Evolutionary conservation across 371 early-diverging fungal genomes (phyloP).

Genomic region (Circinella umbellata): DNA sequence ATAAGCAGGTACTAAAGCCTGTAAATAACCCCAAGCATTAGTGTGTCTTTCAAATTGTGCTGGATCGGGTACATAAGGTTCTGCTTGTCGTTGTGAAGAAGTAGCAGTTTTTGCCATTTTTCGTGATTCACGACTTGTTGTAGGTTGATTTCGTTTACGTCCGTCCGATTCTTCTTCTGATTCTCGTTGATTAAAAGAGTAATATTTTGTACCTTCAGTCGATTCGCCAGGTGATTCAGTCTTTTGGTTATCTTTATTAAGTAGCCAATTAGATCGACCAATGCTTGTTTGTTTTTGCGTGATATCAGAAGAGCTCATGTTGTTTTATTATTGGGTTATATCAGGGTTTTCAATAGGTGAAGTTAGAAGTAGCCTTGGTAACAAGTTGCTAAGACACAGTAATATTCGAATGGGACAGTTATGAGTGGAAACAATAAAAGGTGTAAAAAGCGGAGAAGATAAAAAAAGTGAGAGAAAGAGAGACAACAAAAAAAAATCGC

Average conservation of each 20-base stretch:
- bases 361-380: too few relatives aligned
- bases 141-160: not conserved
- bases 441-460: too few relatives aligned
- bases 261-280: not conserved
- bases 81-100: not conserved
- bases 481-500: too few relatives aligned
- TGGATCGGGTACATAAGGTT: conserved; percentile 5
- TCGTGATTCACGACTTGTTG: not conserved
- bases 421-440: too few relatives aligned
- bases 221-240: not conserved
- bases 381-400: too few relatives aligned
- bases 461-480: too few relatives aligned
- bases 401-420: too few relatives aligned
- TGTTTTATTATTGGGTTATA: too few relatives aligned
- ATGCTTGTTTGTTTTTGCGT: not conserved
- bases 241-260: not conserved
- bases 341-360: too few relatives aligned
- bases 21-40: conserved; percentile 61
- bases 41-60: conserved; percentile 33
- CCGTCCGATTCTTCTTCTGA: not conserved
- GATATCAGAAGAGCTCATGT: not conserved
- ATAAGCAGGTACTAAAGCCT: conserved; percentile 46
- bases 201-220: not conserved
- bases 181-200: not conserved
- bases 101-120: not conserved